These are phyloP conservation scores for Tetraselmis striata DNA, from an alignment of 139 green algal species.

Conservation along the genomic window DNA sequence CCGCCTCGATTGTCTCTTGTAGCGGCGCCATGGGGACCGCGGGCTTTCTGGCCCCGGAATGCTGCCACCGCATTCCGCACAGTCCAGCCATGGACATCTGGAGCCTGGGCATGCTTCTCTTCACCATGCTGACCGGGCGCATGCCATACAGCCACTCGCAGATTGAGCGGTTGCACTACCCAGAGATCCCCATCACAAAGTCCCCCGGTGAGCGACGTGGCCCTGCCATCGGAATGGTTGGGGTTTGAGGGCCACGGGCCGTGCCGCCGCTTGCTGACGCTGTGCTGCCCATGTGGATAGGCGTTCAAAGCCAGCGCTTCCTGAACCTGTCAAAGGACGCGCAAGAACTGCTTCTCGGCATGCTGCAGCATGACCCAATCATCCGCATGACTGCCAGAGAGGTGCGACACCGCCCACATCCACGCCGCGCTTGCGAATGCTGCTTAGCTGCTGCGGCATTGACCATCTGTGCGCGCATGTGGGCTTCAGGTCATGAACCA, in stretches of 20 bases:
- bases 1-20: background rate
- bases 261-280: background rate
- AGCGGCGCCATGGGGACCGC: conserved; percentile 36
- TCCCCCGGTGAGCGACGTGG: conserved; percentile 19
- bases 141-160: conserved; percentile 32
- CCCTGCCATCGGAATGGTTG: too few relatives aligned
- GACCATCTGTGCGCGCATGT: too few relatives aligned
- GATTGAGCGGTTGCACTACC: conserved; percentile 33
- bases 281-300: background rate
- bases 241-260: conserved; percentile 26
- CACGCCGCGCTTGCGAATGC: too few relatives aligned
- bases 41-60: conserved; percentile 46
- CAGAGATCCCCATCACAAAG: conserved; percentile 1
- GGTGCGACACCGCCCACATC: too few relatives aligned
- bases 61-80: conserved; percentile 1
- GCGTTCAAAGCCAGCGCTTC: background rate
- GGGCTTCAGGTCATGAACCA: background rate
- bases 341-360: conserved; percentile 24
- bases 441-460: too few relatives aligned
- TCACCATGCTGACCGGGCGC: conserved; percentile 43
- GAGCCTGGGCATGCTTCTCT: conserved; percentile 40
- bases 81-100: conserved; percentile 30
- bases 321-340: conserved; percentile 13
- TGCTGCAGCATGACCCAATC: conserved; percentile 29
- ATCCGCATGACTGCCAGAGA: conserved; percentile 12